phyloP scores from a whole-genome alignment of 2,329 filamentous ascomycete species.

The Biscogniauxia sp. region DNA sequence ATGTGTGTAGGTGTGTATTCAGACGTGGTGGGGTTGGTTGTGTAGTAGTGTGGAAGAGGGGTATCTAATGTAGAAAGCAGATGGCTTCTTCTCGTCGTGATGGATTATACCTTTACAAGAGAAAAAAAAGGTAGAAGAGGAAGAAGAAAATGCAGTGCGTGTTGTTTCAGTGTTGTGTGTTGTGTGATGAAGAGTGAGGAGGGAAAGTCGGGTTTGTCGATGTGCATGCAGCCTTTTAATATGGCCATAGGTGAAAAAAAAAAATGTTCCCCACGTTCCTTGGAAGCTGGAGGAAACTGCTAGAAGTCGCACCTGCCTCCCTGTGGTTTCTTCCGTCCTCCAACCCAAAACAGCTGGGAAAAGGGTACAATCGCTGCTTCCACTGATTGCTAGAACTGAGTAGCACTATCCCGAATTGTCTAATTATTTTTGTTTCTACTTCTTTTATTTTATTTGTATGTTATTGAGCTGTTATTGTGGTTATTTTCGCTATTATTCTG shows the following conservation, averaged over 20 bases:
- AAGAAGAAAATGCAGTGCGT: too few species aligned
- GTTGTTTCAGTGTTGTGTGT: not conserved
- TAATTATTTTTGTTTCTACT: not conserved
- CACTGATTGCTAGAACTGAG: not conserved
- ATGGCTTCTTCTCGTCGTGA: not conserved
- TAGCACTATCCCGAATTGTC: not conserved
- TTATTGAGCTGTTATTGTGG: not conserved
- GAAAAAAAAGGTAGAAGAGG: not conserved
- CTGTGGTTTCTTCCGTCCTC: not conserved
- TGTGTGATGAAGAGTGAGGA: not conserved
- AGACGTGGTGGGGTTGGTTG: not conserved
- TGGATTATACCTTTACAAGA: not conserved
- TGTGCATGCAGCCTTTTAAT: not conserved
- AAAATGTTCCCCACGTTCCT: not conserved
- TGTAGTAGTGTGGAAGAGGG: not conserved
- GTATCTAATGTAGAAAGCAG: not conserved
- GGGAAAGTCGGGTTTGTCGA: not conserved
- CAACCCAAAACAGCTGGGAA: not conserved
- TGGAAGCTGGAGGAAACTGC: constrained; percentile 6
- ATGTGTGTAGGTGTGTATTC: constrained; percentile 6
- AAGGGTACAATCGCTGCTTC: not conserved
- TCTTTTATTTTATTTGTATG: not conserved
- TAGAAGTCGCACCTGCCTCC: not conserved
- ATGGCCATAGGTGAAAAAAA: not conserved
- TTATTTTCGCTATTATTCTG: not conserved